phyloP scores from a whole-genome alignment of 2,329 filamentous ascomycete species.

The Colletotrichum costaricense region DNA sequence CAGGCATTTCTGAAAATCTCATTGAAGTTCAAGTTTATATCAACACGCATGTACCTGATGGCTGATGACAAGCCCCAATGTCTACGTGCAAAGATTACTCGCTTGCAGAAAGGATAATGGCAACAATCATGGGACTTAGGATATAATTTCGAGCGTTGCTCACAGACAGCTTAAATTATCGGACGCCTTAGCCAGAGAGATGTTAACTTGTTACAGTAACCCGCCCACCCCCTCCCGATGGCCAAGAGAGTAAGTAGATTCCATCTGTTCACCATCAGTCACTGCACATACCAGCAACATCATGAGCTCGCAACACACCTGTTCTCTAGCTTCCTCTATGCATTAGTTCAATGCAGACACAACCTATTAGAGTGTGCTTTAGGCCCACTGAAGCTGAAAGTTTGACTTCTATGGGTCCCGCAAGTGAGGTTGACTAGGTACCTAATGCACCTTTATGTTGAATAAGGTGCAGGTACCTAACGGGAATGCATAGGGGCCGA shows the following conservation, averaged over 20 bases:
- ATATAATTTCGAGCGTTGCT: too few relatives aligned
- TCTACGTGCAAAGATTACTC: too few relatives aligned
- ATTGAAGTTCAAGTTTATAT: too few relatives aligned
- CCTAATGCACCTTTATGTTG: neutral
- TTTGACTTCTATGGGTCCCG: neutral
- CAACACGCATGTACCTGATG: too few relatives aligned
- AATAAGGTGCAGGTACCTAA: neutral
- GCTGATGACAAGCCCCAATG: too few relatives aligned
- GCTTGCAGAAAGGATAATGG: too few relatives aligned
- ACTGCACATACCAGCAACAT: neutral
- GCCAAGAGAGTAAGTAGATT: neutral
- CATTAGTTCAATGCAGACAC: neutral
- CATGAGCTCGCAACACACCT: neutral
- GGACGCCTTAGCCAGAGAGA: neutral
- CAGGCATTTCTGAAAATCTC: too few relatives aligned
- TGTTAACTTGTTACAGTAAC: neutral
- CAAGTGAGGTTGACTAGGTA: neutral
- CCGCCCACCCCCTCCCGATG: too few relatives aligned
- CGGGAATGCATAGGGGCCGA: neutral
- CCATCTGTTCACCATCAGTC: neutral
- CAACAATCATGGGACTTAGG: too few relatives aligned
- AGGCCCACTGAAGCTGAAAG: neutral
- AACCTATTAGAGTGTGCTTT: neutral
- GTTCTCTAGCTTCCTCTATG: neutral
- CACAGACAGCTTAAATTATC: too few relatives aligned